phyloP scores from a whole-genome alignment of 2,329 filamentous ascomycete species.

The Curvularia sp. region DNA sequence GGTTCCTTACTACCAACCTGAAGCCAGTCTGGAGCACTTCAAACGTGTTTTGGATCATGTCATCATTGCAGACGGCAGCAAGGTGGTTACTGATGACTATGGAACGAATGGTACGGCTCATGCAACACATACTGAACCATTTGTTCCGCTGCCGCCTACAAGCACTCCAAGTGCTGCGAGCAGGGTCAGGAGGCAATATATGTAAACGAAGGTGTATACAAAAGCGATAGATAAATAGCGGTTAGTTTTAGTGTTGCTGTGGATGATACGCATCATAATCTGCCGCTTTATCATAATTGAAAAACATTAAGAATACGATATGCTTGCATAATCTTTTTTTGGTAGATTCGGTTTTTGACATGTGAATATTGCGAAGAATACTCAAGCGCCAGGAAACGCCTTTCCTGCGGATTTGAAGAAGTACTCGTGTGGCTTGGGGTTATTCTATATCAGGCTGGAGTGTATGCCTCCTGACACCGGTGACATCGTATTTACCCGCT shows the following conservation, averaged over 20 bases:
- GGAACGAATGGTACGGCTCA: slow-evolving; percentile 41
- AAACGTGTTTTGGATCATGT: slow-evolving; percentile 37
- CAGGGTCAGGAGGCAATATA: slow-evolving; percentile 3
- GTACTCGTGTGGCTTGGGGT: neutral
- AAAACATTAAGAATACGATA: neutral
- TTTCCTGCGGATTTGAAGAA: neutral
- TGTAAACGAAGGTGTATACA: neutral
- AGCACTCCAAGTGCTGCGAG: slow-evolving; percentile 17
- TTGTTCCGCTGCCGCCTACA: slow-evolving; percentile 37
- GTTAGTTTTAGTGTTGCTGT: neutral
- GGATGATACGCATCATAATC: neutral
- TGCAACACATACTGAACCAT: slow-evolving; percentile 42
- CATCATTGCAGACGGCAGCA: slow-evolving; percentile 40
- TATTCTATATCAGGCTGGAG: neutral
- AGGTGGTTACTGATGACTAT: slow-evolving; percentile 38
- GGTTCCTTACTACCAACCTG: slow-evolving; percentile 54
- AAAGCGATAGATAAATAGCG: neutral
- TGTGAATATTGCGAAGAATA: neutral
- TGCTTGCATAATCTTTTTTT: neutral
- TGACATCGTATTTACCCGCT: neutral
- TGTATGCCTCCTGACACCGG: neutral
- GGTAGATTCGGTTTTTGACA: neutral
- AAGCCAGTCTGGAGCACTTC: slow-evolving; percentile 42
- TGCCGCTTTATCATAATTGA: neutral
- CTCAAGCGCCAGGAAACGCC: neutral